A percentile compares a stretch with the other conserved stretches of the same genome.
phyloP scores from a whole-genome alignment of 129 eudicot species.

The Flaveria bidentis region DNA sequence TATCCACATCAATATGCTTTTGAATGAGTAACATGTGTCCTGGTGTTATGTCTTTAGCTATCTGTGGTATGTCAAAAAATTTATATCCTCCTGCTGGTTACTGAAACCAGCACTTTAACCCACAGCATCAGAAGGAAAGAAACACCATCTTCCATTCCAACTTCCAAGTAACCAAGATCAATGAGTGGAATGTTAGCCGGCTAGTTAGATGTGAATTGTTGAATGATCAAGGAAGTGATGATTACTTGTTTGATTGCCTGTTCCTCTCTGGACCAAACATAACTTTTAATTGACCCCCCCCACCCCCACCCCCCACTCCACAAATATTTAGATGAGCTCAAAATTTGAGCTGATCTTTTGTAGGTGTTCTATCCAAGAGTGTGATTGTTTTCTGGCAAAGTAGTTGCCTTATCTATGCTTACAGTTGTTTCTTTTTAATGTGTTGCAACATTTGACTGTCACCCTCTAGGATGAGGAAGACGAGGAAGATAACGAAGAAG shows the following conservation, averaged over 20 bases:
- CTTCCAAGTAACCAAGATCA: background rate
- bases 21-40: background rate
- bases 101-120: background rate
- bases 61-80: background rate
- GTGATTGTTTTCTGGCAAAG: conserved; percentile 6
- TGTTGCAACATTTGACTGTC: conserved; percentile 16
- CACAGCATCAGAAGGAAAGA: background rate
- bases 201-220: background rate
- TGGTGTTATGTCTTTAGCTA: conserved; percentile 3
- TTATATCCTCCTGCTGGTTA: background rate
- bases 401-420: background rate
- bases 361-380: background rate
- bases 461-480: conserved; percentile 84
- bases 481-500: conserved; percentile 71
- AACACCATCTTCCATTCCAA: background rate
- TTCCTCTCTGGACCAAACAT: no score
- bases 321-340: background rate
- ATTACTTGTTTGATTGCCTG: no score
- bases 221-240: background rate
- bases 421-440: background rate
- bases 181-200: background rate
- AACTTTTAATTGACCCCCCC: no score
- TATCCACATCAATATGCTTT: background rate
- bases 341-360: background rate
- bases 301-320: background rate